Conservation (phyloP, 2,329 filamentous ascomycete species). For the Alternaria triticimaculans region DNA sequence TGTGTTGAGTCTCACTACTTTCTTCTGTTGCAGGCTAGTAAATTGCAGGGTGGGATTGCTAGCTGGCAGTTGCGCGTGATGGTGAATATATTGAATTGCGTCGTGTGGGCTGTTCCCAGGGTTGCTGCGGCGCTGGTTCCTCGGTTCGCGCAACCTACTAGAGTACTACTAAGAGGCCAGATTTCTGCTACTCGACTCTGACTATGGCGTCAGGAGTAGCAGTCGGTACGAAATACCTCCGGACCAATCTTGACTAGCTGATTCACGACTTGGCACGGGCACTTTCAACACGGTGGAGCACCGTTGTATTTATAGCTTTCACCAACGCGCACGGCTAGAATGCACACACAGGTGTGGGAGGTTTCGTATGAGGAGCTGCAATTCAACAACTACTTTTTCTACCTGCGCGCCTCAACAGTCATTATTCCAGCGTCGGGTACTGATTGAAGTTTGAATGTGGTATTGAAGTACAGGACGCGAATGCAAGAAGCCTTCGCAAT, state of each 20-base stretch:
- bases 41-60: conserved; percentile 11
- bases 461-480: conserved; percentile 17
- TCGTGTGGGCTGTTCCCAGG: neutral
- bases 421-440: neutral
- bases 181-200: conserved; percentile 3
- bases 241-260: neutral
- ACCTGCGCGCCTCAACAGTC: conserved; percentile 1
- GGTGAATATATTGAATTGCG: conserved; percentile 1
- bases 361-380: neutral
- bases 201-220: conserved; percentile 2
- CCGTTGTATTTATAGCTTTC: neutral
- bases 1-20: conserved; percentile 12
- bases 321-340: neutral
- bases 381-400: conserved; percentile 1
- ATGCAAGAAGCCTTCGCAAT: conserved; percentile 10
- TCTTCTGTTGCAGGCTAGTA: conserved; percentile 9
- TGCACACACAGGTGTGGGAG: neutral
- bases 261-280: neutral
- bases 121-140: neutral
- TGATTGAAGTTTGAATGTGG: conserved; percentile 2
- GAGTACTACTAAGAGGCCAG: conserved; percentile 7
- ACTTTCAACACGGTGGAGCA: neutral
- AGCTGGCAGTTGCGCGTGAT: conserved; percentile 1
- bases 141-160: conserved; percentile 6
- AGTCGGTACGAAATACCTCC: conserved; percentile 1